Base-by-base conservation (phyloP, 805 yeast genomes). In the Lipomyces chichibuensis region DNA sequence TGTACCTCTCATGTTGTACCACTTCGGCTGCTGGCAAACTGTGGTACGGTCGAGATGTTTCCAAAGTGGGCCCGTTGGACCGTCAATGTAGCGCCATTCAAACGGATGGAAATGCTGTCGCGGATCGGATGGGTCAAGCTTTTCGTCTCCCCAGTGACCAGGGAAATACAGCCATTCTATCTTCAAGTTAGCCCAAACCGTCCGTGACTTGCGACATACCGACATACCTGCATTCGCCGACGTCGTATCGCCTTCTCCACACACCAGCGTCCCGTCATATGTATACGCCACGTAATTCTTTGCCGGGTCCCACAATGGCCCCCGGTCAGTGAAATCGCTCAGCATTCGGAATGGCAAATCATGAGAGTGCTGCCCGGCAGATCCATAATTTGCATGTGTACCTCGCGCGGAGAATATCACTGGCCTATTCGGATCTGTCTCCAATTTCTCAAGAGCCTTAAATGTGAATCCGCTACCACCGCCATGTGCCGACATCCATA, bases 401-500 rank as follows among this genome's bases (percentile, higher is more conserved):
- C 99, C 99, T 69, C 97, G 83, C 0, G 98, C 97, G 25, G 95
- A 86, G 77, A 90, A 95, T 0, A 95, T 84, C 25, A 92, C 83
- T 0, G 98, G 98, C 71, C 90, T 82, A 39, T 73, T 73, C 9
- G 75, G 72, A 61, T 81, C 79, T 13, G 76, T 72, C 60, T 81
- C 83, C 67, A 84, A 80, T 73, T 87, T 88, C 75, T 92, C 97
- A 63, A 93, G 78, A 29, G 91, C 89, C n/a, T 84, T 82, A 76
- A 88, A 93, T 69, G 83, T 83, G 76, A 89, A 94, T 0, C 97
- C 97, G 37, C 92, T 89, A 7, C 99, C 99, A 13, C 98, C 98
- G 1, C 98, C 97, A 78, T 94, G 99, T 0, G 98, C 98, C 35
- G 96, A 88, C 96, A 95, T 90, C 98, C 98, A 94, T 25, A 93